phyloP scores from a whole-genome alignment of 2,329 filamentous ascomycete species.

The Incumbomyces lentus region DNA sequence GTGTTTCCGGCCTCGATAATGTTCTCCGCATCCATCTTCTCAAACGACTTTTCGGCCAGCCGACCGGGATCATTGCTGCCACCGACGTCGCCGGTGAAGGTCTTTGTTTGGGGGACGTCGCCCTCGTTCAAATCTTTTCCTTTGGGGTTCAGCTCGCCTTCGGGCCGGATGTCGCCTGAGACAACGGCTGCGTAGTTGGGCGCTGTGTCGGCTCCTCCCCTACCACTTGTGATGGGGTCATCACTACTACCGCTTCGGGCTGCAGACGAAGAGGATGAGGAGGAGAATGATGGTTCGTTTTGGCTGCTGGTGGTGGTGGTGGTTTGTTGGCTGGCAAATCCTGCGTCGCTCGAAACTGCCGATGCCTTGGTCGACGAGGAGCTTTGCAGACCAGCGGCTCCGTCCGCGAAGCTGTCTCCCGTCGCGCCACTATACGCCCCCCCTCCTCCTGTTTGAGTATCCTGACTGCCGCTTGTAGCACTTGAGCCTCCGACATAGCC shows the following conservation, averaged over 20 bases:
- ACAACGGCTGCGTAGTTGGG: conserved; percentile 19
- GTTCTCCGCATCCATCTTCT: conserved; percentile 24
- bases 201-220: conserved; percentile 14
- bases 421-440: conserved; percentile 25
- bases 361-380: conserved; percentile 1
- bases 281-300: not conserved
- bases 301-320: not conserved
- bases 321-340: conserved; percentile 1
- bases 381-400: not conserved
- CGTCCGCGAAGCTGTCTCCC: conserved; percentile 16
- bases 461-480: conserved; percentile 9
- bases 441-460: conserved; percentile 30
- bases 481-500: conserved; percentile 28
- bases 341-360: not conserved
- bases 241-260: not conserved
- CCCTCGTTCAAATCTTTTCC: conserved; percentile 41
- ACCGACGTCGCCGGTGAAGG: conserved; percentile 44
- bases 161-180: conserved; percentile 17
- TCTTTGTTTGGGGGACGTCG: conserved; percentile 34
- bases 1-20: conserved; percentile 18
- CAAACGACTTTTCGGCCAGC: conserved; percentile 31
- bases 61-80: conserved; percentile 46
- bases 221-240: not conserved
- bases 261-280: too few species aligned
- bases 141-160: conserved; percentile 35